Conservation (phyloP, 202 grass and related monocot species). For the Sporobolus alterniflorus region DNA sequence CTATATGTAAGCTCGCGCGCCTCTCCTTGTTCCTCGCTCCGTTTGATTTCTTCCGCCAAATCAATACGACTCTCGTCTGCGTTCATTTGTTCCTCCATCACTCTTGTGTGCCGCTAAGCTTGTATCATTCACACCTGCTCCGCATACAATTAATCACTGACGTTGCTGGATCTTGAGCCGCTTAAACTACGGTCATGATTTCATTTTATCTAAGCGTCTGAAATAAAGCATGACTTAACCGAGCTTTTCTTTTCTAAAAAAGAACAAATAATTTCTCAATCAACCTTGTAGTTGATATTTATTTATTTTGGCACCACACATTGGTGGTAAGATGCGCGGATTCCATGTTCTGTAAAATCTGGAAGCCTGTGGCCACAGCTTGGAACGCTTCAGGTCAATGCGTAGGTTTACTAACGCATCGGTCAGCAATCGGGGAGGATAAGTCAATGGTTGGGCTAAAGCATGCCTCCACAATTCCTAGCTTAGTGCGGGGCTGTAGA, state of each 20-base stretch:
- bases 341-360: slow-evolving; percentile 26
- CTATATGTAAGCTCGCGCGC: slow-evolving; percentile 61
- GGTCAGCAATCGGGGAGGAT: slow-evolving; percentile 27
- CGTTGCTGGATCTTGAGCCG: background rate
- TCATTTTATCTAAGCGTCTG: background rate
- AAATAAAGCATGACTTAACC: background rate
- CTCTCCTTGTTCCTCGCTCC: background rate
- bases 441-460: slow-evolving; percentile 47
- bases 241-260: background rate
- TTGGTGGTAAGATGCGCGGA: slow-evolving; percentile 11
- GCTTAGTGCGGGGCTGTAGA: background rate
- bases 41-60: background rate
- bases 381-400: slow-evolving; percentile 50
- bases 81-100: background rate
- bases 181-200: background rate
- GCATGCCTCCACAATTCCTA: slow-evolving; percentile 18
- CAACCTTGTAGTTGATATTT: background rate
- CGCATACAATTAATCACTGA: background rate
- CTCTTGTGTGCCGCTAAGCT: too few relatives aligned
- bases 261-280: background rate
- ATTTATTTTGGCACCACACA: background rate
- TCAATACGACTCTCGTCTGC: background rate
- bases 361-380: slow-evolving; percentile 26
- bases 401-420: slow-evolving; percentile 4
- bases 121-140: background rate